Conservation (phyloP, 2,329 filamentous ascomycete genomes). For the Mariannaea sp. region DNA sequence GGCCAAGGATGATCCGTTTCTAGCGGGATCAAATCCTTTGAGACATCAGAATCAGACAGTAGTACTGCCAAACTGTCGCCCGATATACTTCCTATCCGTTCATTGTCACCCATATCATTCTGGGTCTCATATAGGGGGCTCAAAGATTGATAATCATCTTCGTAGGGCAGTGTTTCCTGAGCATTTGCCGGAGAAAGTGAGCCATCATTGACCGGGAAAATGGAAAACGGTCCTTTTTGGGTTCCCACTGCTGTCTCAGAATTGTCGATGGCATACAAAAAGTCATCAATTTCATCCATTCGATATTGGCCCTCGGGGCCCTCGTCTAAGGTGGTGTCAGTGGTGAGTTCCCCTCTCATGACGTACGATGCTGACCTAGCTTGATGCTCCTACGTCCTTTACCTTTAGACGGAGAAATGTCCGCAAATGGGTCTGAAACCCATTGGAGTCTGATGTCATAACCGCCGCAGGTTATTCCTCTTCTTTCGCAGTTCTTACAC, state of each 20-base stretch:
- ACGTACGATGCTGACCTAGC: not conserved
- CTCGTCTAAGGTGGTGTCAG: conserved; percentile 1
- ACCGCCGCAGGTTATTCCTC: conserved; percentile 13
- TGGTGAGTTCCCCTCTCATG: not conserved
- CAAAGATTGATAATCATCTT: too few relatives aligned
- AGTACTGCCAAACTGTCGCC: too few relatives aligned
- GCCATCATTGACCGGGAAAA: not conserved
- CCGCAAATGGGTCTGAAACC: conserved; percentile 13
- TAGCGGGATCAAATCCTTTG: too few relatives aligned
- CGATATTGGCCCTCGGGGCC: not conserved
- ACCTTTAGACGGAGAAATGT: not conserved
- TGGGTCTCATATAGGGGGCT: not conserved
- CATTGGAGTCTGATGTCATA: conserved; percentile 20
- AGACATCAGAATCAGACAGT: too few relatives aligned
- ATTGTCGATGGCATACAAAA: conserved; percentile 14
- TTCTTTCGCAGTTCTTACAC: conserved; percentile 22
- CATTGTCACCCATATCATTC: not conserved
- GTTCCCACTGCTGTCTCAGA: not conserved
- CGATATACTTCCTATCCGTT: too few relatives aligned
- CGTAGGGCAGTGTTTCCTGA: too few relatives aligned
- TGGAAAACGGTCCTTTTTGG: conserved; percentile 14
- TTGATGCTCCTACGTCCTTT: conserved; percentile 17
- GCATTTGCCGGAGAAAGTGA: not conserved
- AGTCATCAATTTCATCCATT: conserved; percentile 14
- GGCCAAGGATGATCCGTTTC: not conserved